phyloP scores from a whole-genome alignment of 164 flowering plant genomes.

The Magnolia officinalis region DNA sequence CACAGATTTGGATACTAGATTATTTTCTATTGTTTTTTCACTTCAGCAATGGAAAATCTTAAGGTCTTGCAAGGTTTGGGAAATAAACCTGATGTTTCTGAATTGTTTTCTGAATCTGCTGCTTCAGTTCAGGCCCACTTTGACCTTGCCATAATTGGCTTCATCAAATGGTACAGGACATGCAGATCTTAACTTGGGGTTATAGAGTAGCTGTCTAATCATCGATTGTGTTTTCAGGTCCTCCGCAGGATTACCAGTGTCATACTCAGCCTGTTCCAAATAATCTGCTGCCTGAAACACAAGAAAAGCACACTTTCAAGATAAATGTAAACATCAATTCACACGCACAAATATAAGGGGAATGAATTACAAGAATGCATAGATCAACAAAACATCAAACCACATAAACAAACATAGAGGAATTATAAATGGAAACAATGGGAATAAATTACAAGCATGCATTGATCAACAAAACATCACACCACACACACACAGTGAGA shows the following conservation, averaged over 20 bases:
- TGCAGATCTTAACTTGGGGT: slow-evolving; percentile 74
- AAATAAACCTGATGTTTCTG: slow-evolving; percentile 78
- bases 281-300: slow-evolving; percentile 71
- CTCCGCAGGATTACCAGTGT: slow-evolving; percentile 72
- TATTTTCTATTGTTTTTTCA: background rate
- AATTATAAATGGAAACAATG: no score
- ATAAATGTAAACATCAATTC: no score
- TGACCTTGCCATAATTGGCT: slow-evolving; percentile 95
- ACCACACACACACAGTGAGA: no score
- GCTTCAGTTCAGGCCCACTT: slow-evolving; percentile 86
- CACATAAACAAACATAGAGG: no score
- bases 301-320: slow-evolving; percentile 3
- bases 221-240: slow-evolving; percentile 86
- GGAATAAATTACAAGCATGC: no score
- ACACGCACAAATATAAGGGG: background rate
- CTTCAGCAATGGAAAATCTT: background rate
- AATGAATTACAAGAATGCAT: background rate
- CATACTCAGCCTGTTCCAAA: slow-evolving; percentile 92
- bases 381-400: background rate
- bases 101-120: slow-evolving; percentile 79
- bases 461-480: no score
- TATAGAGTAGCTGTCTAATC: slow-evolving; percentile 62
- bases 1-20: background rate
- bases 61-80: background rate
- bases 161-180: slow-evolving; percentile 98